Evolutionary conservation across 2,329 filamentous ascomycete genomes (phyloP).

Genomic region (Trematosphaeria pertusa): DNA sequence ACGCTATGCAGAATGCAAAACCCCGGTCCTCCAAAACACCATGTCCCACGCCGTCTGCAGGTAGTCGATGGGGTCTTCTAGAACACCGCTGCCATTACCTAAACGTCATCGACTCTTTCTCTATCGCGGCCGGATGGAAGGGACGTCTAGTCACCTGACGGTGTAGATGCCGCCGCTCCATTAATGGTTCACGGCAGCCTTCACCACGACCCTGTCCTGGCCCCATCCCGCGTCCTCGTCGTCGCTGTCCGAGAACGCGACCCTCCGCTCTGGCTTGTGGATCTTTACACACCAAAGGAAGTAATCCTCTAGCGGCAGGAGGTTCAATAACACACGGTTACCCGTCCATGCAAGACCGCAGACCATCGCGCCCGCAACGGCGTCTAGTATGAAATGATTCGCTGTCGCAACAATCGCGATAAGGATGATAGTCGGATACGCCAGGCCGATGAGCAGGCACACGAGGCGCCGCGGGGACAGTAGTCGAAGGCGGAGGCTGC

Average conservation of each 20-base stretch:
- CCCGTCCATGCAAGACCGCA: slow-evolving; percentile 69
- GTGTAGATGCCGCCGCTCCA: too few species aligned
- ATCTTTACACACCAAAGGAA: slow-evolving; percentile 69
- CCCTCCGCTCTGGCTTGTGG: slow-evolving; percentile 63
- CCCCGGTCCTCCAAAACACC: too few species aligned
- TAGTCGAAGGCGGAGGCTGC: slow-evolving; percentile 46
- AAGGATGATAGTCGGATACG: slow-evolving; percentile 71
- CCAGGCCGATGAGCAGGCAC: slow-evolving; percentile 61
- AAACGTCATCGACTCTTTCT: too few species aligned
- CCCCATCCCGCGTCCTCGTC: slow-evolving; percentile 19
- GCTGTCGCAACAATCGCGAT: slow-evolving; percentile 74
- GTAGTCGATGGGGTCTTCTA: too few species aligned
- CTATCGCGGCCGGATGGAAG: too few species aligned
- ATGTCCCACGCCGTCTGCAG: too few species aligned
- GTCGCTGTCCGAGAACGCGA: slow-evolving; percentile 23
- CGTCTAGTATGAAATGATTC: slow-evolving; percentile 76
- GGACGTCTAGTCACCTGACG: too few species aligned
- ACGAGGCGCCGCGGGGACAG: slow-evolving; percentile 60
- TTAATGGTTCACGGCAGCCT: too few species aligned
- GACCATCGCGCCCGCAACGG: slow-evolving; percentile 70
- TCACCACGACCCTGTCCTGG: not conserved
- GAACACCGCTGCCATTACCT: too few species aligned
- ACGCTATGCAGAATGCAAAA: too few species aligned
- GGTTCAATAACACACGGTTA: slow-evolving; percentile 65
- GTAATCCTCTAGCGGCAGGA: slow-evolving; percentile 71